These are phyloP conservation scores for Cercospora janseana DNA, from an alignment of 2,329 filamentous ascomycete species.

Conservation along the genomic window DNA sequence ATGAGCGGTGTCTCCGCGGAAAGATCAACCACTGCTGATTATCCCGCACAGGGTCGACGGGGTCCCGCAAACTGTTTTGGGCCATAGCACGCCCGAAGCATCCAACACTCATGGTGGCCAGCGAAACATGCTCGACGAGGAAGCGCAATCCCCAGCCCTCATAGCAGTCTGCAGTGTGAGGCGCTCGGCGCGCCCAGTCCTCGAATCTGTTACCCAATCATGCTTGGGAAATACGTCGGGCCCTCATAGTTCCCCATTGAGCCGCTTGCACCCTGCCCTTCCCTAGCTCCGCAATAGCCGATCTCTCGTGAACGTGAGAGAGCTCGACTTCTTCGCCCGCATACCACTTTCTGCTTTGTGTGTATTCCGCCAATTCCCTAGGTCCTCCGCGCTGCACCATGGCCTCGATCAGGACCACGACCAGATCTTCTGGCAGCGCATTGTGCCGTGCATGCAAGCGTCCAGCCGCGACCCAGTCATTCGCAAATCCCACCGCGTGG, in stretches of 20 bases:
- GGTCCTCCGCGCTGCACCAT: slow-evolving; percentile 33
- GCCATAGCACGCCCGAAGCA: slow-evolving; percentile 7
- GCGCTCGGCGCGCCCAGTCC: too few species aligned
- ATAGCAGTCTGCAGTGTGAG: not conserved
- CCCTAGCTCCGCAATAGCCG: slow-evolving; percentile 8
- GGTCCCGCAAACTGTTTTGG: slow-evolving; percentile 4
- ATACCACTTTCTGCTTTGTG: not conserved
- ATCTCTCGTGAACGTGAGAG: slow-evolving; percentile 7
- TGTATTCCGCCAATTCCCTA: not conserved
- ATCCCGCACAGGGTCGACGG: too few species aligned
- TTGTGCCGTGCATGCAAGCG: slow-evolving; percentile 35
- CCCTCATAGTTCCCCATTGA: not conserved
- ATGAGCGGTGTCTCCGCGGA: too few species aligned
- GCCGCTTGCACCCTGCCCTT: not conserved
- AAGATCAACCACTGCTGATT: too few species aligned
- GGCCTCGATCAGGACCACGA: slow-evolving; percentile 43
- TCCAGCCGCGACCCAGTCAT: slow-evolving; percentile 31
- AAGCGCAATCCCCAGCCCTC: slow-evolving; percentile 3
- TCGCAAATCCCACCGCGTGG: slow-evolving; percentile 40
- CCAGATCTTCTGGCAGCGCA: slow-evolving; percentile 42
- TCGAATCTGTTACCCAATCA: slow-evolving; percentile 1
- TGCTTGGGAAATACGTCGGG: not conserved
- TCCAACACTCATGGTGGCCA: not conserved
- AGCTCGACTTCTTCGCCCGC: not conserved
- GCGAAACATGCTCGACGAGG: not conserved